Evolutionary conservation across 208 protist species (phyloP).

Genomic region (Leishmania braziliensis): DNA sequence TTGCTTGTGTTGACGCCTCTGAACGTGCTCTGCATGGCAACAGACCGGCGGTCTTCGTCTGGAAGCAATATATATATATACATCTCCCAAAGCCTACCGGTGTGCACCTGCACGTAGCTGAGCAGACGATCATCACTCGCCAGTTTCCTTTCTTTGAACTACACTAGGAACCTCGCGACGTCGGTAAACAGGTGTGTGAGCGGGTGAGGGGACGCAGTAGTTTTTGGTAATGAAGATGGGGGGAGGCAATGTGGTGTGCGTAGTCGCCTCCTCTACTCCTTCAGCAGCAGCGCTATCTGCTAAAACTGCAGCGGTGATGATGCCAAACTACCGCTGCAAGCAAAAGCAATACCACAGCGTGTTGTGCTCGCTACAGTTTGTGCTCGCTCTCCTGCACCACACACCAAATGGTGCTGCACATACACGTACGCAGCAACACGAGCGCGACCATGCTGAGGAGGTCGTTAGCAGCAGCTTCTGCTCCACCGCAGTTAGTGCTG

Average conservation of each 20-base stretch:
- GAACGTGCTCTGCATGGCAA: neutral
- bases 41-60: neutral
- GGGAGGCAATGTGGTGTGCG: neutral
- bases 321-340: slow-evolving; percentile 24
- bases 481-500: neutral
- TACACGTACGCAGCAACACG: neutral
- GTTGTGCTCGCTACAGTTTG: slow-evolving; percentile 27
- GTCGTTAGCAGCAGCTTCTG: neutral
- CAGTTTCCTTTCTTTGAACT: neutral
- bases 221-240: neutral
- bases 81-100: too few relatives aligned
- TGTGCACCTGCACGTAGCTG: neutral
- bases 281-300: neutral
- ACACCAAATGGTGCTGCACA: too few relatives aligned
- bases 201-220: neutral
- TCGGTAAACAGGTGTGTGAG: neutral
- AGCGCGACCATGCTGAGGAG: neutral
- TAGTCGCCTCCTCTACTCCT: neutral
- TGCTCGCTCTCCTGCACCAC: slow-evolving; percentile 12
- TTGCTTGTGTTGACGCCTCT: neutral
- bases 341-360: slow-evolving; percentile 33
- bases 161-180: neutral
- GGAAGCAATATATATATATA: too few relatives aligned
- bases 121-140: neutral
- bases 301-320: neutral